Conservation (phyloP, 768 basidiomycete species). For the Panellus pusillus region DNA sequence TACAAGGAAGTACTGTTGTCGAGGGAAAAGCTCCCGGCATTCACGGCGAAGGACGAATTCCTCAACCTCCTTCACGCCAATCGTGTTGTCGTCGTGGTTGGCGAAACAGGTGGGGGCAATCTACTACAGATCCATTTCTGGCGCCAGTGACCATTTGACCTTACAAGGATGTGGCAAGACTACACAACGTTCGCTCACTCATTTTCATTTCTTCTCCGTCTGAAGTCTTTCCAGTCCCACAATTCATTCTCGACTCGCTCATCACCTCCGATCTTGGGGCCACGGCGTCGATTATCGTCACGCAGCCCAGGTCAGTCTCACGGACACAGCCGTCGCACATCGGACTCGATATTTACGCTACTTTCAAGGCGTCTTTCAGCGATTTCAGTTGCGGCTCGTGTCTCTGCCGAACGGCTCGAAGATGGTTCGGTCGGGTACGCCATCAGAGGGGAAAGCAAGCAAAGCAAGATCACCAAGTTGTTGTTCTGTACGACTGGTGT, state of each 20-base stretch:
- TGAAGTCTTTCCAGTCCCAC: conserved; percentile 58
- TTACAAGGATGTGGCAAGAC: conserved; percentile 83
- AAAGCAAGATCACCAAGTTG: conserved; percentile 64
- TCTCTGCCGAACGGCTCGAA: conserved; percentile 75
- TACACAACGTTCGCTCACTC: conserved; percentile 61
- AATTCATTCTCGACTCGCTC: conserved; percentile 85
- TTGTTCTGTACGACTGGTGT: conserved; percentile 95
- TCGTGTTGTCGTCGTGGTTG: conserved; percentile 80
- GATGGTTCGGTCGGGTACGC: conserved; percentile 85
- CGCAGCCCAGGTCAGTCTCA: conserved; percentile 59
- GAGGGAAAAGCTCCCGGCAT: conserved; percentile 75
- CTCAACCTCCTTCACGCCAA: conserved; percentile 54
- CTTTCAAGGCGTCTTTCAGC: conserved; percentile 48
- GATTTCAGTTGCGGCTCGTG: conserved; percentile 83
- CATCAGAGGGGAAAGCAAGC: conserved; percentile 83
- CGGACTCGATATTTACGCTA: not conserved
- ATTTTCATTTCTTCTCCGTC: not conserved
- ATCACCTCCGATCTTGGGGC: conserved; percentile 63
- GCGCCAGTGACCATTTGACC: not conserved
- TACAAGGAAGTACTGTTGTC: conserved; percentile 57
- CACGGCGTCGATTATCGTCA: conserved; percentile 74
- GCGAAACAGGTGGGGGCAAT: conserved; percentile 72
- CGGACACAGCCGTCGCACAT: not conserved
- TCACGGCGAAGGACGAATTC: conserved; percentile 63
- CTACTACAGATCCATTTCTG: not conserved